Conservation (phyloP, 768 basidiomycete species). For the Boletus rubropictus region DNA sequence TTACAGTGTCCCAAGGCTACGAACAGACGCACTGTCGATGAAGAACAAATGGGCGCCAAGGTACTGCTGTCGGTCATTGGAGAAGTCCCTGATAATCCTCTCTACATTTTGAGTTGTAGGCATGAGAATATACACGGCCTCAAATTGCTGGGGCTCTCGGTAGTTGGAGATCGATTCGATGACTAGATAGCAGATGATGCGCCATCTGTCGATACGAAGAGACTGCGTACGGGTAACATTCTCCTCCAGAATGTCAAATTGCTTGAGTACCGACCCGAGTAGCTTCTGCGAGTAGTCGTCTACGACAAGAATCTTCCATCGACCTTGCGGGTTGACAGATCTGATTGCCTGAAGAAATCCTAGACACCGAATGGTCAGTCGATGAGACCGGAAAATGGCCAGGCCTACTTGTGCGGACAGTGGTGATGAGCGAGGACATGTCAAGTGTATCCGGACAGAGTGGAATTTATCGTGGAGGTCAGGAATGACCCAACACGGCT, state of each 20-base stretch:
- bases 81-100: conserved; percentile 83
- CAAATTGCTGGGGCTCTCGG: conserved; percentile 81
- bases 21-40: conserved; percentile 62
- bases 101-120: conserved; percentile 93
- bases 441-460: neutral
- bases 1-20: neutral
- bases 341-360: conserved; percentile 86
- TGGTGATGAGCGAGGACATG: conserved; percentile 43
- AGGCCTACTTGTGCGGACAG: conserved; percentile 42
- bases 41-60: conserved; percentile 89
- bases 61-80: conserved; percentile 59
- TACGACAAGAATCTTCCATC: conserved; percentile 98
- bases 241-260: conserved; percentile 91
- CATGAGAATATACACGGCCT: conserved; percentile 92
- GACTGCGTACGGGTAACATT: conserved; percentile 83
- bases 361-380: conserved; percentile 27
- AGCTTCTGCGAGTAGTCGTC: conserved; percentile 88
- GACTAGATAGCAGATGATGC: conserved; percentile 43
- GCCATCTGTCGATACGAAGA: neutral
- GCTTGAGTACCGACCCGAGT: conserved; percentile 79
- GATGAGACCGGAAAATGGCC: neutral
- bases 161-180: conserved; percentile 84
- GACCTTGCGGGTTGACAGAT: conserved; percentile 76
- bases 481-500: conserved; percentile 9
- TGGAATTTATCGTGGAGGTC: neutral